These are phyloP conservation scores for Fusarium sororula DNA, from an alignment of 2,329 filamentous ascomycete genomes.

Conservation along the genomic window DNA sequence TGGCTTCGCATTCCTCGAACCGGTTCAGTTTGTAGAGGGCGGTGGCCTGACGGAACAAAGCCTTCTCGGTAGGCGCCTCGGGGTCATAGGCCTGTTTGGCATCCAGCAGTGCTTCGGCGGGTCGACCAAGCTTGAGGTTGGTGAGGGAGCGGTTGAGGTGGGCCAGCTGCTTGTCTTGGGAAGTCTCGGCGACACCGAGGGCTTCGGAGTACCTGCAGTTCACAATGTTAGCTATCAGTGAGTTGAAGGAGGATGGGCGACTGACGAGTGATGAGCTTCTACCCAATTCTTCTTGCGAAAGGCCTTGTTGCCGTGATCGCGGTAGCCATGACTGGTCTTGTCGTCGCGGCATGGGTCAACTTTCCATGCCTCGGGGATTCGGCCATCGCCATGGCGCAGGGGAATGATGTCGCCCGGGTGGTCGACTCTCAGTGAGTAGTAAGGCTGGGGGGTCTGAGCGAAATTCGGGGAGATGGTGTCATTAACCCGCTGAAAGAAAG, in stretches of 20 bases:
- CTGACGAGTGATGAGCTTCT: background rate
- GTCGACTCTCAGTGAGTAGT: background rate
- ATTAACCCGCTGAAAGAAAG: background rate
- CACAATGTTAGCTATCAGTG: background rate
- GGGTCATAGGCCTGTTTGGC: background rate
- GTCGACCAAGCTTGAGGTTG: background rate
- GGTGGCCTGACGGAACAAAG: background rate
- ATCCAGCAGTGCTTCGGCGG: background rate
- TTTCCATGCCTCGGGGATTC: background rate
- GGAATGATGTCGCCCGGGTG: background rate
- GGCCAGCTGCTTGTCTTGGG: background rate
- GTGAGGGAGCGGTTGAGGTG: background rate
- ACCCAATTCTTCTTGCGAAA: background rate
- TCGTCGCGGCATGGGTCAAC: background rate
- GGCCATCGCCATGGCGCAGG: background rate
- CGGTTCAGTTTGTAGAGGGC: background rate
- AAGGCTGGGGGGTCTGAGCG: background rate
- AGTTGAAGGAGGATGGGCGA: background rate
- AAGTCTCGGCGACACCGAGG: background rate
- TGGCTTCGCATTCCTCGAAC: background rate
- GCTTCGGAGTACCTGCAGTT: background rate
- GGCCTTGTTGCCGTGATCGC: background rate
- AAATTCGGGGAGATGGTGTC: background rate
- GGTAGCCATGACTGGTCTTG: background rate
- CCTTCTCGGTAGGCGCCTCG: background rate